Evolutionary conservation across 306 rosid species (phyloP).

Genomic region (Glycine soja): DNA sequence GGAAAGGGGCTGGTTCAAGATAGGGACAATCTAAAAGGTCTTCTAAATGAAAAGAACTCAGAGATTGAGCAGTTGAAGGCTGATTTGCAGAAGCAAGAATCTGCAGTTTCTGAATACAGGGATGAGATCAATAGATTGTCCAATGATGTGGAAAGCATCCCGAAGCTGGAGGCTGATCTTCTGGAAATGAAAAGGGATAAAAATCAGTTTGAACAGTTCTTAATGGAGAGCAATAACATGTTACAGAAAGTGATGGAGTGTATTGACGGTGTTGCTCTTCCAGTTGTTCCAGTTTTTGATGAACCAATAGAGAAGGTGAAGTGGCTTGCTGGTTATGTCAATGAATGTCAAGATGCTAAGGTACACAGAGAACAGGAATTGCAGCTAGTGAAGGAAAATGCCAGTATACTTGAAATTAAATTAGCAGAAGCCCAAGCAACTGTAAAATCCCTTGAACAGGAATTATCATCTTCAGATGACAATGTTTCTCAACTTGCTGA

Average conservation of each 20-base stretch:
- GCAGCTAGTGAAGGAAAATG: constrained; percentile 61
- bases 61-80: constrained; percentile 78
- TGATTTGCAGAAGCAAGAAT: constrained; percentile 71
- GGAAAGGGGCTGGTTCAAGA: constrained; percentile 99
- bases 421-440: constrained; percentile 68
- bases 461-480: constrained; percentile 68
- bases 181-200: constrained; percentile 65
- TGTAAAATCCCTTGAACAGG: constrained; percentile 63
- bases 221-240: constrained; percentile 75
- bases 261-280: constrained; percentile 72
- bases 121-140: constrained; percentile 67
- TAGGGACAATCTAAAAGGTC: constrained; percentile 82
- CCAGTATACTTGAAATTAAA: constrained; percentile 55
- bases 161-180: constrained; percentile 77
- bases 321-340: constrained; percentile 71
- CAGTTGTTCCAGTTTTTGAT: constrained; percentile 66
- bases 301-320: constrained; percentile 86
- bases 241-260: constrained; percentile 73
- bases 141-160: constrained; percentile 64
- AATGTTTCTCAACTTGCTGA: constrained; percentile 66
- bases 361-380: constrained; percentile 67
- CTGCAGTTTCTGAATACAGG: constrained; percentile 66
- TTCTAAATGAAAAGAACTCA: constrained; percentile 72
- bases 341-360: constrained; percentile 71
- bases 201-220: constrained; percentile 75